These are phyloP conservation scores for Rhizophora apiculata DNA, from an alignment of 345 rosid species.

Conservation along the genomic window DNA sequence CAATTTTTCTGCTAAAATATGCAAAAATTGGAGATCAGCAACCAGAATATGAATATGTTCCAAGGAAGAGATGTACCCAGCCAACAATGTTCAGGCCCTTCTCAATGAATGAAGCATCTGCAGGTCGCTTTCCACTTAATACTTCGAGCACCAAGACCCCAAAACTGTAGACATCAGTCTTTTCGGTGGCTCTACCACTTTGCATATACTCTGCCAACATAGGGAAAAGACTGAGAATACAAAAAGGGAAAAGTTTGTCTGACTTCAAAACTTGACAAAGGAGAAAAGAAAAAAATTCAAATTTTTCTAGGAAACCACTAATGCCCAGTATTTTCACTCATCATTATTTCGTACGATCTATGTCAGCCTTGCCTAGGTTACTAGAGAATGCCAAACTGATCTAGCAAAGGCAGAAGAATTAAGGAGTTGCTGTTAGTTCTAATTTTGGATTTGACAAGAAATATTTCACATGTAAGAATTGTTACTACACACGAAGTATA, in stretches of 20 bases:
- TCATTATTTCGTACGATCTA: background rate
- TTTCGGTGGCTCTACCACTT: conserved; percentile 98
- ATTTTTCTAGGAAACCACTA: background rate
- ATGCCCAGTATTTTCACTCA: background rate
- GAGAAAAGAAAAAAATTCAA: background rate
- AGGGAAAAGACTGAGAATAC: conserved; percentile 7
- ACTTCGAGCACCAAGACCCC: conserved; percentile 94
- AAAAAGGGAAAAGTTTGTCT: background rate
- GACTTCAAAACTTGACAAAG: conserved; percentile 7
- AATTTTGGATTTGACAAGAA: no score
- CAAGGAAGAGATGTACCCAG: conserved; percentile 59
- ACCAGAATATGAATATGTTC: background rate
- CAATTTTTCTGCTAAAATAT: background rate
- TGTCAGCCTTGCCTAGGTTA: background rate
- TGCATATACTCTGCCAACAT: conserved; percentile 79
- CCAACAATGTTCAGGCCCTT: conserved; percentile 98
- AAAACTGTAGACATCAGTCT: conserved; percentile 94
- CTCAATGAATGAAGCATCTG: conserved; percentile 94
- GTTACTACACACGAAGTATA: no score
- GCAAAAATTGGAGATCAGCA: background rate
- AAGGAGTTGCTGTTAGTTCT: no score
- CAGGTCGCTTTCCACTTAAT: conserved; percentile 91
- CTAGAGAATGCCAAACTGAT: no score
- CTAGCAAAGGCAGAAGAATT: no score
- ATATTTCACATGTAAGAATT: no score